phyloP scores from a whole-genome alignment of 306 rosid genomes.

The barrel medic (Medicago truncatula) region MtrunA17r5.0-ANR NC_053045.1:1622501-1623000 shows the following conservation, averaged over 20 bases:
- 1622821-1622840: slow-evolving; percentile 69
- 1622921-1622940: slow-evolving; percentile 71
- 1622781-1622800: slow-evolving; percentile 22
- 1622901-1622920: slow-evolving; percentile 73
- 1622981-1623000: slow-evolving; percentile 33
- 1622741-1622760: slow-evolving; percentile 10
- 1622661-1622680: slow-evolving; percentile 97
- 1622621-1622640: slow-evolving; percentile 45
- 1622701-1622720: slow-evolving; percentile 95
- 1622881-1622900: slow-evolving; percentile 93
- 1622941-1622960: slow-evolving; percentile 99
- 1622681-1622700: slow-evolving; percentile 95
- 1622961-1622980: slow-evolving; percentile 56
- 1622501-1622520: slow-evolving; percentile 13
- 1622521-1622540: slow-evolving; percentile 27
- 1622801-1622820: slow-evolving; percentile 44
- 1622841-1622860: slow-evolving; percentile 71
- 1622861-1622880: slow-evolving; percentile 88
- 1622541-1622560: slow-evolving; percentile 22
- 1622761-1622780: background rate
- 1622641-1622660: slow-evolving; percentile 95
- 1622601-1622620: slow-evolving; percentile 42
- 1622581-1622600: slow-evolving; percentile 2
- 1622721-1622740: slow-evolving; percentile 86
- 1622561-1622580: slow-evolving; percentile 17